Percentiles rank a stretch among this genome's conserved stretches.
Conservation (phyloP, 139 green algal species). For the Diplosphaera chodatii region DNA sequence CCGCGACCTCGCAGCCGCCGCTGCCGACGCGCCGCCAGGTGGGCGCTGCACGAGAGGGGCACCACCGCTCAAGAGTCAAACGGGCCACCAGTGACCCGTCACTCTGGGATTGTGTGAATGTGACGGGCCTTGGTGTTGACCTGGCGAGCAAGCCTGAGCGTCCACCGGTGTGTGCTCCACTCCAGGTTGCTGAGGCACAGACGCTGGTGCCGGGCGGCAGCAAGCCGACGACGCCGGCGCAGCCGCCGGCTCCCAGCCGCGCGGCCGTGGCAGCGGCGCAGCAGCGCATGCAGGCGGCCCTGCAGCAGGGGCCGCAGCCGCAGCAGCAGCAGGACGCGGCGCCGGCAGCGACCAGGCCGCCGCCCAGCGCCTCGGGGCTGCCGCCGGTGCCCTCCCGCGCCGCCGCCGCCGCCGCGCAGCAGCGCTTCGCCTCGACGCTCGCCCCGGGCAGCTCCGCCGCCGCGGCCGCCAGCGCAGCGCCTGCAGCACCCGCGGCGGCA, state of each 20-base stretch:
- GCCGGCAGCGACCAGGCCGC: neutral
- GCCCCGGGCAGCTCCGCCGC: neutral
- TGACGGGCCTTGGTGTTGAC: no score
- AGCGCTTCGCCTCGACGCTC: neutral
- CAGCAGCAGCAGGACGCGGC: neutral
- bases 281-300: neutral
- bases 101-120: no score
- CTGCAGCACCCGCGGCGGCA: no score
- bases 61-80: no score
- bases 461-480: no score
- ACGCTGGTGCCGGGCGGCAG: constrained; percentile 1
- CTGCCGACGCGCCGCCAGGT: neutral
- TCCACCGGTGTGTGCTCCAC: no score
- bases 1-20: no score
- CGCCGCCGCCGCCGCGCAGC: constrained; percentile 16
- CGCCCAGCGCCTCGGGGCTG: no score
- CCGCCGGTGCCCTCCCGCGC: constrained; percentile 2
- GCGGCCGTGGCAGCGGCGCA: neutral
- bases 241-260: neutral
- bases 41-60: no score
- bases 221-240: neutral
- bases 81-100: no score
- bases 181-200: neutral
- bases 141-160: no score
- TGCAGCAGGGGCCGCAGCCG: no score